Base-by-base conservation (phyloP, 441 rosid species). In the Gossypium laxum region DNA sequence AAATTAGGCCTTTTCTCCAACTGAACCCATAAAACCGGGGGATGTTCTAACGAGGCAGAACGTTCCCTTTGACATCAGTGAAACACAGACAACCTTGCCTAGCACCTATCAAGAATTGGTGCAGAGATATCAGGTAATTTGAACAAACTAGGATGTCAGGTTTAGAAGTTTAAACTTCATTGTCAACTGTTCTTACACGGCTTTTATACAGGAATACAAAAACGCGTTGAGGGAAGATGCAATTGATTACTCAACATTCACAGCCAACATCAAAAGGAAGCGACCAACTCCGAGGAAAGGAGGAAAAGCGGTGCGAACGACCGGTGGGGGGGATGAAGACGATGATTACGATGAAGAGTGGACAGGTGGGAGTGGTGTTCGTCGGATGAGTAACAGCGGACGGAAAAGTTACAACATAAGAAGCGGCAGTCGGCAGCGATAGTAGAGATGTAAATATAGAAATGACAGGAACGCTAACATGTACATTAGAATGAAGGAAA, bases 181-280 rank as follows among this genome's bases (percentile, higher is more conserved):
- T 12, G 52, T 2, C 15, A 11, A 14, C 24, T 8, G 4, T 62
- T 64, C 51, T 72, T 26, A 69, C 19, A 10, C 22, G 5, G 57
- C 24, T 38, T 71, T 4, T 30, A 52, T 10, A 48, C 89, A 95
- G 98, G 96, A 92, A 78, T 92, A 87, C 48, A 95, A 92, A 79
- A 87, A 75, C 34, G 95, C 99, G 0, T 78, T 92, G 81, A 86
- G 85, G 81, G 99, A 95, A 78, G 98, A 95, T 77, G 82, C 97
- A 19, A 60, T 90, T 0, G 98, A 95, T 82, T 91, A 86, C 80
- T 64, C 87, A 0, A 80, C 84, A 4, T 95, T 86, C 78, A 87
- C 98, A 38, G 85, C 97, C 12, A 92, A 78, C 79, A 83, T 91
- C 59, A 95, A 96, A 81, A 83, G 92, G 75, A 96, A 93, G 75